phyloP scores from a whole-genome alignment of 2,329 filamentous ascomycete species.

The Nannizziopsis arthrosporioides region DNA sequence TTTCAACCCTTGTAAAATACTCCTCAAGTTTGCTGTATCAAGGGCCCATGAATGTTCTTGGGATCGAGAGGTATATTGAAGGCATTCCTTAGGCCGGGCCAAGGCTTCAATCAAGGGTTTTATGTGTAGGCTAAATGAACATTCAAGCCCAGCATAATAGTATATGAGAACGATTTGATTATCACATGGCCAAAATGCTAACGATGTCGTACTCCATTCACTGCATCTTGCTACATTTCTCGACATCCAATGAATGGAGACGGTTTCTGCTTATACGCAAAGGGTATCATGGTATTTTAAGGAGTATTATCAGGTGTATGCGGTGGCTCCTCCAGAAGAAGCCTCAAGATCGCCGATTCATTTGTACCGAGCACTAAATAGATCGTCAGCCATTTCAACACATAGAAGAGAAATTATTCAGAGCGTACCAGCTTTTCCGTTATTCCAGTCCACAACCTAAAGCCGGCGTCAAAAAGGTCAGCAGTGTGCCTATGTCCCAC shows the following conservation, averaged over 20 bases:
- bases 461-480: constrained; percentile 8
- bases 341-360: constrained; percentile 78
- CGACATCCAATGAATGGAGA: too few species aligned
- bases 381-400: constrained; percentile 4
- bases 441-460: constrained; percentile 77
- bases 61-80: too few species aligned
- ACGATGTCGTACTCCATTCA: too few species aligned
- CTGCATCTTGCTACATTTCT: too few species aligned
- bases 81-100: too few species aligned
- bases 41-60: too few species aligned
- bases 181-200: too few species aligned
- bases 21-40: too few species aligned
- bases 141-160: too few species aligned
- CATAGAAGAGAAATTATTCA: not conserved
- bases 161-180: too few species aligned
- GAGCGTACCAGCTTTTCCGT: constrained; percentile 58
- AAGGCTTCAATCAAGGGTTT: too few species aligned
- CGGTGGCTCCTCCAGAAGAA: constrained; percentile 29
- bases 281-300: not conserved
- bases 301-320: constrained; percentile 10
- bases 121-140: too few species aligned
- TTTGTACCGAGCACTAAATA: constrained; percentile 54
- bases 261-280: not conserved
- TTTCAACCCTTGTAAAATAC: not conserved
- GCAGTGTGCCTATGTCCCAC: not conserved